phyloP scores from a whole-genome alignment of 1,284 basidiomycete species.

The Vanrija sp. region DNA sequence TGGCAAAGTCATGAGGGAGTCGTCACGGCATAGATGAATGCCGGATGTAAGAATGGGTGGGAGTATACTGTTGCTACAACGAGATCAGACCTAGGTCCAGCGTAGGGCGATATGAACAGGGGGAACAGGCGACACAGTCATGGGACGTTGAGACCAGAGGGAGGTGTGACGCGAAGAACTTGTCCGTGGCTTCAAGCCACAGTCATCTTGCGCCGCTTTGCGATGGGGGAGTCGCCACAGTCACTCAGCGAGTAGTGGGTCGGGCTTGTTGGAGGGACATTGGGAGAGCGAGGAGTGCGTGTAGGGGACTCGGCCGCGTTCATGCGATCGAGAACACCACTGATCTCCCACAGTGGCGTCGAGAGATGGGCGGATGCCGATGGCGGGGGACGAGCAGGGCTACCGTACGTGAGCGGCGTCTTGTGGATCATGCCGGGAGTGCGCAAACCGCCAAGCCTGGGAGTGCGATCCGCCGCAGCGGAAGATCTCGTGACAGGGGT shows the following conservation, averaged over 20 bases:
- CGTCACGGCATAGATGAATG: no score
- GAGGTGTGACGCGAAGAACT: no score
- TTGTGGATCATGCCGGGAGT: slow-evolving; percentile 31
- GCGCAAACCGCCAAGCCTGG: slow-evolving; percentile 23
- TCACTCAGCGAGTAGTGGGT: slow-evolving; percentile 29
- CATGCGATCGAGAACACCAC: slow-evolving; percentile 34
- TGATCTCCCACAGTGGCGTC: slow-evolving; percentile 44
- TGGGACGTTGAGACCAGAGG: no score
- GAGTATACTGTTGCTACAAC: no score
- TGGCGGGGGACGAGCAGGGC: slow-evolving; percentile 24
- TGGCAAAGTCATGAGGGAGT: no score
- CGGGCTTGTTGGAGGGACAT: slow-evolving; percentile 35
- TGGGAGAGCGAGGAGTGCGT: slow-evolving; percentile 21
- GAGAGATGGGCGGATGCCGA: slow-evolving; percentile 24
- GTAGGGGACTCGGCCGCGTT: slow-evolving; percentile 24
- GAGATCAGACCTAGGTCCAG: no score
- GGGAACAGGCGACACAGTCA: no score
- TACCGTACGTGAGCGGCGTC: slow-evolving; percentile 29
- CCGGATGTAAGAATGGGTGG: no score
- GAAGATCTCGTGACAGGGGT: slow-evolving; percentile 43
- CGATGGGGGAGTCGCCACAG: slow-evolving; percentile 18
- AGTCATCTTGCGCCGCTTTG: slow-evolving; percentile 16
- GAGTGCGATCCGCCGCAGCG: slow-evolving; percentile 23
- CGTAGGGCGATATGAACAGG: no score
- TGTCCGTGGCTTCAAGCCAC: not conserved